These are phyloP conservation scores for Calonectria hongkongensis DNA, from an alignment of 2,329 filamentous ascomycete genomes.

Conservation along the genomic window DNA sequence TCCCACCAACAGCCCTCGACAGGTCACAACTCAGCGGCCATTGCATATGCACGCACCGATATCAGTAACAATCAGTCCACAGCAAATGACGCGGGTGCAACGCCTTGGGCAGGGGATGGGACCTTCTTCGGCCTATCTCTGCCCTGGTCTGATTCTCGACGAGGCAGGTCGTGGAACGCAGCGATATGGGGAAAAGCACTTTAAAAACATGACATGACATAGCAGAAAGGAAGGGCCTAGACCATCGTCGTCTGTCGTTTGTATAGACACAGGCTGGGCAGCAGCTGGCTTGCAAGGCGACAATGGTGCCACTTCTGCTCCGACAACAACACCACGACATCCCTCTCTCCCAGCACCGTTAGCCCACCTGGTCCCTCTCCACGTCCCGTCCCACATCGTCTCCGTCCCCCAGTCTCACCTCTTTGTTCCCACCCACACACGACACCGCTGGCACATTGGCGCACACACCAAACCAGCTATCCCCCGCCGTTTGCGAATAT, in stretches of 20 bases:
- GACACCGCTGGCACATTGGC: conserved; percentile 14
- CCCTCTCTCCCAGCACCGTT: conserved; percentile 22
- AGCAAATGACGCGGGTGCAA: conserved; percentile 27
- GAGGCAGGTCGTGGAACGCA: conserved; percentile 29
- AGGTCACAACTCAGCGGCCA: neutral
- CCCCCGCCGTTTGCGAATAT: conserved; percentile 12
- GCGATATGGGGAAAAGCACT: neutral
- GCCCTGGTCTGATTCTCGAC: conserved; percentile 31
- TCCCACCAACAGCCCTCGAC: conserved; percentile 15
- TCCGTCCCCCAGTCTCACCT: conserved; percentile 15
- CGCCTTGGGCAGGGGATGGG: neutral
- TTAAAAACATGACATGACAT: conserved; percentile 26
- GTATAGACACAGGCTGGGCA: neutral
- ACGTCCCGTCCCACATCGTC: conserved; percentile 29
- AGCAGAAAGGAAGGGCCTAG: conserved; percentile 23
- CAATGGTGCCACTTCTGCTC: conserved; percentile 48
- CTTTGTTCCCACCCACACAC: conserved; percentile 20
- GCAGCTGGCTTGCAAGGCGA: conserved; percentile 13
- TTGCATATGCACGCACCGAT: conserved; percentile 11
- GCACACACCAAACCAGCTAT: conserved; percentile 13
- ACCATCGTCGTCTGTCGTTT: conserved; percentile 9
- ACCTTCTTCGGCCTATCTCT: conserved; percentile 30
- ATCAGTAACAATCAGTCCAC: conserved; percentile 31
- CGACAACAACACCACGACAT: conserved; percentile 52
- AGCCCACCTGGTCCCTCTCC: conserved; percentile 35